Base-by-base conservation (phyloP, 495 filamentous ascomycete genomes). In the Aspergillus heteromorphus region DNA sequence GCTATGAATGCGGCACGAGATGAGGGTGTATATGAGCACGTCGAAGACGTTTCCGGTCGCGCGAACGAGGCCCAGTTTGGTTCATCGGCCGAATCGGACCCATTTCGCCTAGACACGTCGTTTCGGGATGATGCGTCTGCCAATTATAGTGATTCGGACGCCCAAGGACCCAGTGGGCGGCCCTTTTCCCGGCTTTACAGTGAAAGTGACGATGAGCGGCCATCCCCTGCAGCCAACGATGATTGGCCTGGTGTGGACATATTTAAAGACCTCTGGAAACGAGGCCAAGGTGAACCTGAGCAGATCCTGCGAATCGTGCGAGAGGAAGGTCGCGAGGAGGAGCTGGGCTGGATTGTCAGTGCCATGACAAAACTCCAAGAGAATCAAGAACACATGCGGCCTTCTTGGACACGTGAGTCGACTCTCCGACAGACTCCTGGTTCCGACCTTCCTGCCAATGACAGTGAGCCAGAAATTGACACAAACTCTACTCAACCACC, bases 261-360 rank as follows among this genome's bases (percentile, higher is more conserved):
- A 63, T 71, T 77, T 73, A 66, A 71, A 59, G 59, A 83, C 70
- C 34, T 87, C 64, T 68, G 69, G 73, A 72, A 56, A 25, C 73
- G 72, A 23, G 77, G 80, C 1, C 72, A 79, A 34, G 83, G 85
- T 11, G 76, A 87, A 56, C 79, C 79, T 0, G 72, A 81, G 14
- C 76, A 78, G 56, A 81, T 88, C 17, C 57, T 85, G 6, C 67
- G 74, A 38, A 82, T 88, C 11, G 83, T 88, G 45, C 75, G 78
- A 21, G 78, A 84, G 27, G 84, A 87, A 59, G 74, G 77, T 21
- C 76, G 77, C 11, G 71, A 78, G 38, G 79, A 79, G 13, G 77
- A 80, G 45, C 70, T 88, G 40, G 71, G 73, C 30, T 77, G 75
- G 75, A 60, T 78, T 40, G 68, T 78, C 9, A 59, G 65, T 34